Evolutionary conservation across 2,329 filamentous ascomycete genomes (phyloP).

Genomic region (Niveomyces coronatus): DNA sequence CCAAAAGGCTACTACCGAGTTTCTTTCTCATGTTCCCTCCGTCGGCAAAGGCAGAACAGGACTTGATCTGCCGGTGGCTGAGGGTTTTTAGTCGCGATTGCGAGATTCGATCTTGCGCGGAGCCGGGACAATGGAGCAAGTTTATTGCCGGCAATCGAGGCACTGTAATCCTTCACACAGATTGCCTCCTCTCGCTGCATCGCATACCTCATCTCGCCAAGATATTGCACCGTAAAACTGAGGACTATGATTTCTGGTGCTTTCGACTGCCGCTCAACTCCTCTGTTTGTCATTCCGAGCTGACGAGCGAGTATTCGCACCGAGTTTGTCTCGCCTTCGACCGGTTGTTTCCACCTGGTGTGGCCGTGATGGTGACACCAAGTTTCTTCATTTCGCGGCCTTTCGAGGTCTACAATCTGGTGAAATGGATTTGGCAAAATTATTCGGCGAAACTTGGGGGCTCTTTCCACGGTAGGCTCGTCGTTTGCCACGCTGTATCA

Average conservation of each 20-base stretch:
- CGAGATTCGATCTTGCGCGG: constrained; percentile 30
- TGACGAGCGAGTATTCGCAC: constrained; percentile 10
- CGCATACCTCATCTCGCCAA: constrained; percentile 27
- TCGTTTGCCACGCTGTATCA: constrained; percentile 19
- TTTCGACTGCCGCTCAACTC: constrained; percentile 18
- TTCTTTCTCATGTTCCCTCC: constrained; percentile 42
- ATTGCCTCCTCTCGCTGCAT: constrained; percentile 25
- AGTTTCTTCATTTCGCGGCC: constrained; percentile 32
- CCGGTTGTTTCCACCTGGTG: constrained; percentile 22
- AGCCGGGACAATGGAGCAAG: constrained; percentile 35
- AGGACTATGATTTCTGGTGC: constrained; percentile 28
- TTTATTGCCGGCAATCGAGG: constrained; percentile 26
- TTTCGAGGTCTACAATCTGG: constrained; percentile 21
- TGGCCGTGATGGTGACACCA: constrained; percentile 29
- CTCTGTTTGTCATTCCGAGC: neutral
- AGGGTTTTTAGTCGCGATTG: constrained; percentile 27
- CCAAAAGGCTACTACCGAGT: constrained; percentile 8
- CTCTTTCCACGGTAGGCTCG: constrained; percentile 16
- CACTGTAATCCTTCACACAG: constrained; percentile 36
- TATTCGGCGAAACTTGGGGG: constrained; percentile 11
- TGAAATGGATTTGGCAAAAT: constrained; percentile 25
- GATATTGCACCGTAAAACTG: constrained; percentile 21
- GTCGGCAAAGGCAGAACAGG: constrained; percentile 21
- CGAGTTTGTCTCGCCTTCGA: constrained; percentile 16
- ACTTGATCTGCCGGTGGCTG: constrained; percentile 36